phyloP scores from a whole-genome alignment of 2,329 filamentous ascomycete species.

The Botryotinia narcissicola region DNA sequence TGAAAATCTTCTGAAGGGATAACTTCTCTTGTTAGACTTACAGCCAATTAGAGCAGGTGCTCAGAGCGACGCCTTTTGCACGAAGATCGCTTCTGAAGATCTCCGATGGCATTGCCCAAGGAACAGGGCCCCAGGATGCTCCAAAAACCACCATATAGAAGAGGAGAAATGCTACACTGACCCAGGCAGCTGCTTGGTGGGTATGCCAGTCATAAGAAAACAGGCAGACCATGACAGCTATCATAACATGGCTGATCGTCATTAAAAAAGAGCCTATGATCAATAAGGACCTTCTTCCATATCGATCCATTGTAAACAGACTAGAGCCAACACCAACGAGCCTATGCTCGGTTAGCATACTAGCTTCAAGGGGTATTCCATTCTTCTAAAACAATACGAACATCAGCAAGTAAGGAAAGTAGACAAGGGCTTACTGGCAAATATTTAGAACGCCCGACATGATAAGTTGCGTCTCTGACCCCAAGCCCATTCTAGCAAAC shows the following conservation, averaged over 20 bases:
- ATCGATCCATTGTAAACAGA: constrained; percentile 48
- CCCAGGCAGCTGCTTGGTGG: constrained; percentile 53
- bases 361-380: neutral
- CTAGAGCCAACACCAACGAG: constrained; percentile 47
- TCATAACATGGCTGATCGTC: constrained; percentile 48
- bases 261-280: constrained; percentile 46
- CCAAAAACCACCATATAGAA: constrained; percentile 63
- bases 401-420: neutral
- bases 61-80: constrained; percentile 63
- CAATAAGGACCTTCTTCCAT: constrained; percentile 47
- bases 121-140: constrained; percentile 24
- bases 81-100: constrained; percentile 60
- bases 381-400: neutral
- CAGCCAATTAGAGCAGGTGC: constrained; percentile 63
- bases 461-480: constrained; percentile 47
- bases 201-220: constrained; percentile 50
- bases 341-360: neutral
- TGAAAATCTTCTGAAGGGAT: neutral
- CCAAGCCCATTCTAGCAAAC: constrained; percentile 30
- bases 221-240: constrained; percentile 53
- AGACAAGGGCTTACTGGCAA: constrained; percentile 9
- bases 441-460: constrained; percentile 52
- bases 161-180: constrained; percentile 53
- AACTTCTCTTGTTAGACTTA: neutral
- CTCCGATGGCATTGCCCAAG: constrained; percentile 49